phyloP scores from a whole-genome alignment of 805 yeast species.

The Scheffersomyces lignosus region DNA sequence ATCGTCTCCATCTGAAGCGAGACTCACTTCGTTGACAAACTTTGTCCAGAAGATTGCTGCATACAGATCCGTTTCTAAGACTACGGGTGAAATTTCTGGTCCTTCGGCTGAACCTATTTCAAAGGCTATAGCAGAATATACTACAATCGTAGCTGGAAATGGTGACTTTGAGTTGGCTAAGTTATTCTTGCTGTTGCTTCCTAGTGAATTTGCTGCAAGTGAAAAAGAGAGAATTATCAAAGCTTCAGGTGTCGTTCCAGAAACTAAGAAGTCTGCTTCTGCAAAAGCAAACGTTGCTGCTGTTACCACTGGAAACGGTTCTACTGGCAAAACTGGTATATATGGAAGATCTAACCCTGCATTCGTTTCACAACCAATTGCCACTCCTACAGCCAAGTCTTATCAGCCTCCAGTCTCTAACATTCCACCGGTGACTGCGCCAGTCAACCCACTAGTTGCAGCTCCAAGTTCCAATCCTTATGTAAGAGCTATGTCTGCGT shows the following conservation, averaged over 20 bases:
- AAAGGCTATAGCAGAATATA: constrained; percentile 74
- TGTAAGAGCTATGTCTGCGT: constrained; percentile 22
- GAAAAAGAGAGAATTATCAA: constrained; percentile 79
- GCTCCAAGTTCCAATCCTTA: constrained; percentile 27
- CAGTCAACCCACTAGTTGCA: constrained; percentile 21
- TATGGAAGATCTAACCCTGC: constrained; percentile 3
- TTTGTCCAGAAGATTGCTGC: constrained; percentile 83
- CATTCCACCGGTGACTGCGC: constrained; percentile 18
- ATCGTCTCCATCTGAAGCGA: constrained; percentile 75
- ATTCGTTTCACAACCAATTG: constrained; percentile 9
- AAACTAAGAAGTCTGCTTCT: constrained; percentile 18
- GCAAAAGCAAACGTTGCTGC: neutral
- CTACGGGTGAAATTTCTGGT: constrained; percentile 35
- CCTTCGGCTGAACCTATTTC: constrained; percentile 52
- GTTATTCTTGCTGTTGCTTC: constrained; percentile 66
- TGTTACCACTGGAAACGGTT: neutral
- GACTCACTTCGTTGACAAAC: constrained; percentile 74
- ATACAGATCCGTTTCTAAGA: constrained; percentile 54
- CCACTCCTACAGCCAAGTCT: constrained; percentile 9
- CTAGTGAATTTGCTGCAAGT: constrained; percentile 66
- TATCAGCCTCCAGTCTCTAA: constrained; percentile 16
- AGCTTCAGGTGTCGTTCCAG: constrained; percentile 49
- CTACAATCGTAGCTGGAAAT: constrained; percentile 72
- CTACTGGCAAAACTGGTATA: constrained; percentile 2
- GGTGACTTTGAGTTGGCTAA: constrained; percentile 85